phyloP scores from a whole-genome alignment of 1,284 basidiomycete species.

The Athelia sp. region DNA sequence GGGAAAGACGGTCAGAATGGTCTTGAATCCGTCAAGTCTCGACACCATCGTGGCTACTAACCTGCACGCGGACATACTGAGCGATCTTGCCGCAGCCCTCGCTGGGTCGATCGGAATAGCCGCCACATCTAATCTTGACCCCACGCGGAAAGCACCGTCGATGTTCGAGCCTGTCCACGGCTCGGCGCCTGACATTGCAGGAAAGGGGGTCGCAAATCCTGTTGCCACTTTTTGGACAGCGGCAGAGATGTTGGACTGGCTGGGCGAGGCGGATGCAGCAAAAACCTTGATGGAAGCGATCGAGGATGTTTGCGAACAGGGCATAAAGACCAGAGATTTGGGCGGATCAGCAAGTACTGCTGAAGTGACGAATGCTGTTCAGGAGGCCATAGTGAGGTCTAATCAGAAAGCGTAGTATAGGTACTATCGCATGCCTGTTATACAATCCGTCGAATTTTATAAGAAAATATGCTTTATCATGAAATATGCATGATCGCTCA shows the following conservation, averaged over 20 bases:
- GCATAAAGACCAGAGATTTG: slow-evolving; percentile 8
- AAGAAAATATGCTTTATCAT: no score
- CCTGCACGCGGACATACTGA: slow-evolving; percentile 50
- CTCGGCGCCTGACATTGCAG: slow-evolving; percentile 73
- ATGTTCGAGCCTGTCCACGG: slow-evolving; percentile 53
- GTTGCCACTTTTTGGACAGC: slow-evolving; percentile 64
- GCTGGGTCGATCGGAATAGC: slow-evolving; percentile 57
- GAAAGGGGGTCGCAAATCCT: slow-evolving; percentile 72
- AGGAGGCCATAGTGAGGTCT: slow-evolving; percentile 1
- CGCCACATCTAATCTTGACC: slow-evolving; percentile 51
- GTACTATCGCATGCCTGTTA: no score
- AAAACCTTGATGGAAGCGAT: slow-evolving; percentile 44
- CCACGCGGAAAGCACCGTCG: slow-evolving; percentile 37
- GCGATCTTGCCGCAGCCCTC: slow-evolving; percentile 49
- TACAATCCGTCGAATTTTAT: no score
- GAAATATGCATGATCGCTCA: no score
- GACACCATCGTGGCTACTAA: slow-evolving; percentile 53
- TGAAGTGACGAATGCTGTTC: slow-evolving; percentile 10
- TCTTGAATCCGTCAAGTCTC: slow-evolving; percentile 43
- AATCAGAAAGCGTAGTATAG: no score
- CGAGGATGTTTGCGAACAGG: slow-evolving; percentile 29
- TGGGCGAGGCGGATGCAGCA: slow-evolving; percentile 47
- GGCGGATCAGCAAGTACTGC: slow-evolving; percentile 8
- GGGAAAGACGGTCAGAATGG: slow-evolving; percentile 34
- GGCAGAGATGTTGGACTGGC: slow-evolving; percentile 50